These are phyloP conservation scores for Cladosporium sp. DNA, from an alignment of 2,329 filamentous ascomycete species.

Conservation along the genomic window DNA sequence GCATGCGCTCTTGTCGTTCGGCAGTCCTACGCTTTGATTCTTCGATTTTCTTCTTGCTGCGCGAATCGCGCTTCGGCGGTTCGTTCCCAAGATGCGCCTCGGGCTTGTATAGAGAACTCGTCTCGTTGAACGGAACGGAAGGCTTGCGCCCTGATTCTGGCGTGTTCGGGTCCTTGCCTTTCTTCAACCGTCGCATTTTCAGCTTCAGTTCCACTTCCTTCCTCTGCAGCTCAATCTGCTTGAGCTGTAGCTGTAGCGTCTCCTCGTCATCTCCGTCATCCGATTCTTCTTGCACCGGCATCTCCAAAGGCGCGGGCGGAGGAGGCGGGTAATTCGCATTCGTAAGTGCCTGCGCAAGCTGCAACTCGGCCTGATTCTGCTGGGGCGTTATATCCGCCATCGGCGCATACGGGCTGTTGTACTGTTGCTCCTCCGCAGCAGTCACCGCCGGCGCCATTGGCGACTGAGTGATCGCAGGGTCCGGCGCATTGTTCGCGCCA, in stretches of 20 bases:
- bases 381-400: conserved; percentile 21
- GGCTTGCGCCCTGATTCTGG: conserved; percentile 14
- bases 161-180: conserved; percentile 19
- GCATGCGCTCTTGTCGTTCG: conserved; percentile 32
- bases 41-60: conserved; percentile 34
- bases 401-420: conserved; percentile 31
- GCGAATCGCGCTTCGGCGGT: conserved; percentile 29
- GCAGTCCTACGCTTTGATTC: conserved; percentile 31
- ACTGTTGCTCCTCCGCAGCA: conserved; percentile 14
- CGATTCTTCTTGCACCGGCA: background rate
- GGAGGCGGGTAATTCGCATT: conserved; percentile 16
- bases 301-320: conserved; percentile 6
- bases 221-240: conserved; percentile 32
- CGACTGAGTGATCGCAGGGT: background rate
- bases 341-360: conserved; percentile 24
- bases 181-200: conserved; percentile 29
- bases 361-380: conserved; percentile 20
- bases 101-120: conserved; percentile 17
- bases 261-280: conserved; percentile 31
- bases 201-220: conserved; percentile 33
- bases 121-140: conserved; percentile 21
- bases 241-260: conserved; percentile 30
- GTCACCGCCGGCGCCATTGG: background rate
- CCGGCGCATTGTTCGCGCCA: background rate
- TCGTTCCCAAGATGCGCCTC: conserved; percentile 4